A percentile compares a stretch with the other conserved stretches of the same genome.
phyloP scores from a whole-genome alignment of 1,284 basidiomycete species.

The Tilletiaria anomala region DNA sequence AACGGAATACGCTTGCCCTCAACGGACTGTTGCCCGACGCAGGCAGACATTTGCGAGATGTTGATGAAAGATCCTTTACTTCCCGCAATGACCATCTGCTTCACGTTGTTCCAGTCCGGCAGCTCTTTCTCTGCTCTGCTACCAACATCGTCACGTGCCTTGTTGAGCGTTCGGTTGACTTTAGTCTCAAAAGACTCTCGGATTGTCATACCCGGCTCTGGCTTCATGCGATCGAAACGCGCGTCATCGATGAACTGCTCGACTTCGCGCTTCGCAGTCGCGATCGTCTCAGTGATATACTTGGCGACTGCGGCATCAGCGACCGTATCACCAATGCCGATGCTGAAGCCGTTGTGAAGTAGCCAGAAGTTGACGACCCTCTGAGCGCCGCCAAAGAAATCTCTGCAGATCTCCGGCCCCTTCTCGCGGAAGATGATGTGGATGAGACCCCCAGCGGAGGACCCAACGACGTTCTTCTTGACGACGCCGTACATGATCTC shows the following conservation, averaged over 20 bases:
- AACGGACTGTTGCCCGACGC: slow-evolving; percentile 95
- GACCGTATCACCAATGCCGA: slow-evolving; percentile 97
- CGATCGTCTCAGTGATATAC: slow-evolving; percentile 67
- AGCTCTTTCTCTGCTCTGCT: slow-evolving; percentile 86
- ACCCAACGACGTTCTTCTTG: slow-evolving; percentile 95
- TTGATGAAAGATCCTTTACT: slow-evolving; percentile 91
- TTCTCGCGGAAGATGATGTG: slow-evolving; percentile 97
- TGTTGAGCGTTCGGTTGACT: slow-evolving; percentile 81
- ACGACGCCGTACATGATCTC: slow-evolving; percentile 90
- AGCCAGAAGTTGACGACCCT: slow-evolving; percentile 97
- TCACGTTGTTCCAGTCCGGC: slow-evolving; percentile 98
- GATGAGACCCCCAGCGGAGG: slow-evolving; percentile 72
- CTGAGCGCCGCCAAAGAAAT: slow-evolving; percentile 85
- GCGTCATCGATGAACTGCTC: slow-evolving; percentile 33
- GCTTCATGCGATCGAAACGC: slow-evolving; percentile 33
- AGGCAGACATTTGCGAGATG: slow-evolving; percentile 99
- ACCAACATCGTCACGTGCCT: slow-evolving; percentile 89
- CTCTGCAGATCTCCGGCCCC: slow-evolving; percentile 79
- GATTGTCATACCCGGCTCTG: slow-evolving; percentile 80
- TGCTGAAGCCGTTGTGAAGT: slow-evolving; percentile 96
- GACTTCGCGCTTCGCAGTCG: slow-evolving; percentile 53
- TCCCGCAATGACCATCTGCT: slow-evolving; percentile 99
- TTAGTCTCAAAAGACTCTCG: slow-evolving; percentile 93
- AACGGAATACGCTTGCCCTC: slow-evolving; percentile 97
- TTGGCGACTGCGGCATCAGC: slow-evolving; percentile 75